Base-by-base conservation (phyloP, 176 grass and related monocot species). In the Zea luxurians region DNA sequence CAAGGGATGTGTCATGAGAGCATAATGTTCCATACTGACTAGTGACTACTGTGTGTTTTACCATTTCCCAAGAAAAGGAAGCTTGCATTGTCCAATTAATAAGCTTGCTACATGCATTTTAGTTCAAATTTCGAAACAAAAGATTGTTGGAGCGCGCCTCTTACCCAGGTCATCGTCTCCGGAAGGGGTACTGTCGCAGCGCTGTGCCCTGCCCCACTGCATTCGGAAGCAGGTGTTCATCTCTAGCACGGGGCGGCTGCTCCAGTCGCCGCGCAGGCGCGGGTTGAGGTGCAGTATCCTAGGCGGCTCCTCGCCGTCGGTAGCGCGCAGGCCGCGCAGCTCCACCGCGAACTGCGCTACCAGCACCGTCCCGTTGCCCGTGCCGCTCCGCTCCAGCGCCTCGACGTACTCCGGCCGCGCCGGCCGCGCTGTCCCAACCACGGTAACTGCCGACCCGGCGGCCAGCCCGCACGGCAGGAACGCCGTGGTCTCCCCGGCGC, bases 261-360 rank as follows among this genome's bases (percentile, higher is more conserved):
- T 95, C 96, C 92, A 98, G 76, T 98, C 96, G 5, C 96, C 92
- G 10, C 76, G 87, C 47, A 95, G 54, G 40, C 96, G 86, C 10
- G 92, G 96, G 78, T 98, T 98, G 64, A 98, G 77, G 70, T 98
- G 96, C 38, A 98, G 80, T 79, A 98, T 92, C 88, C 93, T 90
- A 11, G 96, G 96, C 61, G 96, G 91, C 15, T 98, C 95, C 80
- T 98, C 91, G 34, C 75, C 88, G 4, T 85, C 91, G 12, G 86
- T 81, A 3, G 91, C 80, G 65, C 85, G 89, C 46, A 98, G 70
- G 5, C 89, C 91, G 6, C 88, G 87, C 54, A 98, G 69, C 75
- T 98, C 96, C 43, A 98, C 80, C 37, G 87, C 89, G 89, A 98
- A 94, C 78, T 98, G 96, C 58, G 96, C 89, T 68, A 98, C 88